phyloP scores from a whole-genome alignment of 2,329 filamentous ascomycete species.

The Curvularia spicifera region DNA sequence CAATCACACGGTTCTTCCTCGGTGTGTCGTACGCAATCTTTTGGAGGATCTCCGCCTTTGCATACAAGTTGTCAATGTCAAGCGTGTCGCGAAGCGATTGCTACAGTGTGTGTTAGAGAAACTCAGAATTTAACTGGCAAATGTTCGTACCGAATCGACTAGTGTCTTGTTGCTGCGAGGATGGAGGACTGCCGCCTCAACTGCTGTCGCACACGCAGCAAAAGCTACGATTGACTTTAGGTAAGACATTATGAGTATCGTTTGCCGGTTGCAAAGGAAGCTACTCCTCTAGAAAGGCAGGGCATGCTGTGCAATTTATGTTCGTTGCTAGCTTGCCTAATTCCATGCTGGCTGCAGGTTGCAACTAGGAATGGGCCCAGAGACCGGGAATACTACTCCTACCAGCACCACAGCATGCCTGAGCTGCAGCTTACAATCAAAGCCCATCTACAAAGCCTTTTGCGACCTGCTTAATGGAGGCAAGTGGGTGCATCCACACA shows the following conservation, averaged over 20 bases:
- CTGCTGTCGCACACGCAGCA: conserved; percentile 28
- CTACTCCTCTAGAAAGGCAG: conserved; percentile 4
- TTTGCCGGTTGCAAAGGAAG: conserved; percentile 1
- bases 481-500: conserved; percentile 17
- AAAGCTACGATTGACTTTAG: conserved; percentile 33
- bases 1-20: conserved; percentile 51
- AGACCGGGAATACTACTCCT: conserved; percentile 18
- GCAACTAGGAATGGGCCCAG: conserved; percentile 11
- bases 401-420: conserved; percentile 20
- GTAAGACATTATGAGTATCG: conserved; percentile 19
- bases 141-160: conserved; percentile 33
- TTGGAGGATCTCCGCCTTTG: conserved; percentile 45
- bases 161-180: conserved; percentile 32
- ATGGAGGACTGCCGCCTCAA: conserved; percentile 32
- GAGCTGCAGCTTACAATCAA: conserved; percentile 20
- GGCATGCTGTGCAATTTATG: conserved; percentile 23
- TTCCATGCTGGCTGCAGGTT: conserved; percentile 1
- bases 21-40: conserved; percentile 49
- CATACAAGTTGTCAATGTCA: conserved; percentile 35
- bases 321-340: conserved; percentile 1
- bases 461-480: conserved; percentile 29
- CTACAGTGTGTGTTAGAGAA: conserved; percentile 15
- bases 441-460: conserved; percentile 14
- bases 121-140: too few relatives aligned
- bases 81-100: conserved; percentile 35